A percentile compares a stretch with the other conserved stretches of the same genome.
These are phyloP conservation scores for Micractinium conductrix DNA, from an alignment of 139 green algal genomes.

Conservation along the genomic window DNA sequence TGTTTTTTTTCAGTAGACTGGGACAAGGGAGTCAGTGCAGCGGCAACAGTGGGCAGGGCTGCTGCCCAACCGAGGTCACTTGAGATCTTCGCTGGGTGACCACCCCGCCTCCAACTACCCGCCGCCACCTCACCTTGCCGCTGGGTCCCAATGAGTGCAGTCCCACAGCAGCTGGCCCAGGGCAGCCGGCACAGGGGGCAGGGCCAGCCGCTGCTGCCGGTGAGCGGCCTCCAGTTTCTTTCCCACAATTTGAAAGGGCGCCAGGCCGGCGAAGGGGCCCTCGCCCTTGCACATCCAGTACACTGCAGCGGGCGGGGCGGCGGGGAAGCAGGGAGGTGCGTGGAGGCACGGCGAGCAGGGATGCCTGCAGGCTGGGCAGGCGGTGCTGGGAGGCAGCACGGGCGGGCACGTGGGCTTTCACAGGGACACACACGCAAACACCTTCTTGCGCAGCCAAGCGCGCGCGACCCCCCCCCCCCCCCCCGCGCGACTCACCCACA, in stretches of 20 bases:
- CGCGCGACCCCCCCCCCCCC: too few relatives aligned
- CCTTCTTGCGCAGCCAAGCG: too few relatives aligned
- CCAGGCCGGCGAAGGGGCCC: neutral
- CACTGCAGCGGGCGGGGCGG: neutral
- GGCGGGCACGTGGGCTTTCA: too few relatives aligned
- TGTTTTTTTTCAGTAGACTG: too few relatives aligned
- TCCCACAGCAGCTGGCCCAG: constrained; percentile 22
- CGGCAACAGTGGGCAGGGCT: too few relatives aligned
- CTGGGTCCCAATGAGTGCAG: constrained; percentile 16
- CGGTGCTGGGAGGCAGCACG: neutral
- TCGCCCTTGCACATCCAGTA: constrained; percentile 15
- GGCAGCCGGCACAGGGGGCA: neutral
- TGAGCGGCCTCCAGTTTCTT: constrained; percentile 18
- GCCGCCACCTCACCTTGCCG: neutral
- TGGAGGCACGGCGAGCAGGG: neutral
- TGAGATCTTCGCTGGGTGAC: too few relatives aligned
- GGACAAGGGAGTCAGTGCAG: too few relatives aligned
- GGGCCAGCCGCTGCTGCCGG: neutral
- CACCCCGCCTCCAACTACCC: neutral
- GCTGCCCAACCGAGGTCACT: too few relatives aligned
- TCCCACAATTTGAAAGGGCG: constrained; percentile 28
- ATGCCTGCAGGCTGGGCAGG: neutral
- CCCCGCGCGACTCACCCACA: too few relatives aligned
- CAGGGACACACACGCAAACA: too few relatives aligned
- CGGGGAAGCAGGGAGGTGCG: neutral